Conservation (phyloP, 257 asterid genomes). For the Asclepias syriaca region DNA sequence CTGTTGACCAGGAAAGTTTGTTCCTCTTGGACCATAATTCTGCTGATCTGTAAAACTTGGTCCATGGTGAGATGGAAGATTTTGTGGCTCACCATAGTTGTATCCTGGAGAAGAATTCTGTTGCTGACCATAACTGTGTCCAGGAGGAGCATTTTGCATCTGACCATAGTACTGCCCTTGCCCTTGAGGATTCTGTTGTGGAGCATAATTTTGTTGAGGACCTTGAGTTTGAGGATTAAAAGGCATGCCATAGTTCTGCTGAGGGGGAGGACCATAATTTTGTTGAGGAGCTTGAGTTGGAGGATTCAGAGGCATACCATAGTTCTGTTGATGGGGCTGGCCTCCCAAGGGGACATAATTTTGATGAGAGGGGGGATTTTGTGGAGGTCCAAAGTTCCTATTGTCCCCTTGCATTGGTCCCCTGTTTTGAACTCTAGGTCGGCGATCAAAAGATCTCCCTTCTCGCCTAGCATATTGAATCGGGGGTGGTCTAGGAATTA, state of each 20-base stretch:
- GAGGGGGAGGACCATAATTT: conserved; percentile 25
- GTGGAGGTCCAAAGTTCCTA: conserved; percentile 26
- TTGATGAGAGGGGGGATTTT: conserved; percentile 25
- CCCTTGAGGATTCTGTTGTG: conserved; percentile 21
- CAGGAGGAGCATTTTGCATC: conserved; percentile 15
- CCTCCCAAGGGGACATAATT: conserved; percentile 24
- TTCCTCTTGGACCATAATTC: conserved; percentile 27
- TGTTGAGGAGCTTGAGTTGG: conserved; percentile 18
- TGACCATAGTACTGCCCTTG: conserved; percentile 20
- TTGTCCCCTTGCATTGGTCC: conserved; percentile 23
- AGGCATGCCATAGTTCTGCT: conserved; percentile 21
- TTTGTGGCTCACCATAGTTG: conserved; percentile 19
- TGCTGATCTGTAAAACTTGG: conserved; percentile 36
- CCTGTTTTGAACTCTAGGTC: conserved; percentile 30
- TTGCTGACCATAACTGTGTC: conserved; percentile 28
- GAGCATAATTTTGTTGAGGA: conserved; percentile 19
- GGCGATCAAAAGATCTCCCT: conserved; percentile 17
- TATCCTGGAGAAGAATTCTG: conserved; percentile 22
- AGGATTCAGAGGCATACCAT: conserved; percentile 16
- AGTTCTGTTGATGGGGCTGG: conserved; percentile 22
- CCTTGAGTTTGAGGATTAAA: conserved; percentile 15
- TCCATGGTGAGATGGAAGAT: conserved; percentile 18
- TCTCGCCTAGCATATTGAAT: conserved; percentile 53
- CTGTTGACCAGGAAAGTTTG: conserved; percentile 24
- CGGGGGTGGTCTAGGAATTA: conserved; percentile 84